A percentile compares a stretch with the other conserved stretches of the same genome.
These are phyloP conservation scores for Trapa incisa DNA, from an alignment of 345 rosid genomes.

Conservation along the genomic window DNA sequence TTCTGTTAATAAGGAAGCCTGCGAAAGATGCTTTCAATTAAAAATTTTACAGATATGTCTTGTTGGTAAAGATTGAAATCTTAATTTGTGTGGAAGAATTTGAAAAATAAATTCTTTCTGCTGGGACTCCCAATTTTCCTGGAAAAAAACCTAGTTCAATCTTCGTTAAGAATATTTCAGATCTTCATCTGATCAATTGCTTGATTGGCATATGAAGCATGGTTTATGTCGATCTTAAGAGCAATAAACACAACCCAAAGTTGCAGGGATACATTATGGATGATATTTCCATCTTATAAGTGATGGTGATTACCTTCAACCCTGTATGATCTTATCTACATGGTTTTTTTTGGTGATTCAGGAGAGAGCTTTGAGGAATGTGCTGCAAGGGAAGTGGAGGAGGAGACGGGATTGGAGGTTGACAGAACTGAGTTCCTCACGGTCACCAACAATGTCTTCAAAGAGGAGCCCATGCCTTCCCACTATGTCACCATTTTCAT, in stretches of 20 bases:
- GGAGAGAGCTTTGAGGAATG: slow-evolving; percentile 90
- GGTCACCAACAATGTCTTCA: slow-evolving; percentile 49
- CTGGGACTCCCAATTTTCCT: neutral
- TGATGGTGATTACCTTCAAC: neutral
- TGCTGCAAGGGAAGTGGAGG: slow-evolving; percentile 61
- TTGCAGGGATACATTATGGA: neutral
- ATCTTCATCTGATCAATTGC: neutral
- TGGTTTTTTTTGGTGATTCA: slow-evolving; percentile 9
- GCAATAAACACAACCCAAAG: neutral
- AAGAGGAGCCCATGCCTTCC: slow-evolving; percentile 39
- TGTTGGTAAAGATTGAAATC: neutral
- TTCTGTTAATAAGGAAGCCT: no score
- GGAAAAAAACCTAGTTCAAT: neutral
- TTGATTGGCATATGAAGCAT: neutral
- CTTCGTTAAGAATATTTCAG: neutral
- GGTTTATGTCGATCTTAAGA: no score
- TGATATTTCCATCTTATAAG: neutral
- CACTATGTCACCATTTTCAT: slow-evolving; percentile 59
- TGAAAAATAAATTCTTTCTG: neutral
- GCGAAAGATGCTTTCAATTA: neutral
- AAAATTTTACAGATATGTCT: no score
- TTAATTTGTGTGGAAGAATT: neutral
- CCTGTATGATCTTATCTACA: neutral
- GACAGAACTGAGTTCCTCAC: slow-evolving; percentile 38
- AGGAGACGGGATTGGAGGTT: slow-evolving; percentile 62